Evolutionary conservation across 2,329 filamentous ascomycete genomes (phyloP).

Genomic region (Cladosporium sp.): DNA sequence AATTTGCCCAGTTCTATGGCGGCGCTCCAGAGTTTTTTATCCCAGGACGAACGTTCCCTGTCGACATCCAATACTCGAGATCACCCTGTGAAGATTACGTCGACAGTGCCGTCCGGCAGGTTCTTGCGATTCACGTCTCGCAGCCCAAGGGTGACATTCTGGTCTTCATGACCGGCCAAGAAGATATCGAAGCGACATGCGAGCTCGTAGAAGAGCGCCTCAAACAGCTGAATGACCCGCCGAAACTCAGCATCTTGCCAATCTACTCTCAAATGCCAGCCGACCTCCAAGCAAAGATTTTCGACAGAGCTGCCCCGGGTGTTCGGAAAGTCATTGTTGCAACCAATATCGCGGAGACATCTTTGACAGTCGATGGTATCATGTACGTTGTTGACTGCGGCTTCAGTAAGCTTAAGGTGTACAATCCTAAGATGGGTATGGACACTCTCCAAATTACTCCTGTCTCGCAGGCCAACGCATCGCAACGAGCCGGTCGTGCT

Average conservation of each 20-base stretch:
- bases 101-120: slow-evolving; percentile 92
- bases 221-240: slow-evolving; percentile 85
- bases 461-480: slow-evolving; percentile 93
- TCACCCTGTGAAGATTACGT: slow-evolving; percentile 97
- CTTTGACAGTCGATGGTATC: slow-evolving; percentile 95
- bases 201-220: slow-evolving; percentile 86
- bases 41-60: slow-evolving; percentile 91
- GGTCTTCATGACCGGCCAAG: slow-evolving; percentile 98
- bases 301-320: slow-evolving; percentile 82
- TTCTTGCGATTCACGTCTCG: slow-evolving; percentile 91
- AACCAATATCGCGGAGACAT: slow-evolving; percentile 97
- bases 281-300: slow-evolving; percentile 95
- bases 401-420: slow-evolving; percentile 96
- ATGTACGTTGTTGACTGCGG: slow-evolving; percentile 98
- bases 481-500: slow-evolving; percentile 87
- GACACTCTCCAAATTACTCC: slow-evolving; percentile 97
- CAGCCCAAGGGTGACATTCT: slow-evolving; percentile 91
- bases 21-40: slow-evolving; percentile 96
- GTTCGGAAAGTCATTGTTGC: slow-evolving; percentile 97
- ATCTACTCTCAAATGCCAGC: slow-evolving; percentile 99
- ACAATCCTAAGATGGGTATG: slow-evolving; percentile 99
- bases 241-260: slow-evolving; percentile 87
- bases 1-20: slow-evolving; percentile 93
- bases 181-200: slow-evolving; percentile 96
- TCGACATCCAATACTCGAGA: slow-evolving; percentile 92